Conservation (phyloP, 768 basidiomycete genomes). For the Auricularia heimuer region DNA sequence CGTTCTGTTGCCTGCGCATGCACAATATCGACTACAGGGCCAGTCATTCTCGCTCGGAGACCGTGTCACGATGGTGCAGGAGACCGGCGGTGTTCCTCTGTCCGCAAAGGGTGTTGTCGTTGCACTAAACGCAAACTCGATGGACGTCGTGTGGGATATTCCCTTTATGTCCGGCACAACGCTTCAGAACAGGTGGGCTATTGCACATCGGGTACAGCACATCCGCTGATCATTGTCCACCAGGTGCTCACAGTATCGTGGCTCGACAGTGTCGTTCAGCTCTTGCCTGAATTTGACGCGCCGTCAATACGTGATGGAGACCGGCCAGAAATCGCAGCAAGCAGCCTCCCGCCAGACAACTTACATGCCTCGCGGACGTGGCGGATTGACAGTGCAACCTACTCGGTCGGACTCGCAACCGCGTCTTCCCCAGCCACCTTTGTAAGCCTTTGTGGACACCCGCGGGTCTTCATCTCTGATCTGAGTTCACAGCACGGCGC, state of each 20-base stretch:
- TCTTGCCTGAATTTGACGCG: slow-evolving; percentile 82
- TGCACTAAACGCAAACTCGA: slow-evolving; percentile 72
- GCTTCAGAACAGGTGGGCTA: slow-evolving; percentile 62
- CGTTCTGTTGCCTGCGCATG: slow-evolving; percentile 86
- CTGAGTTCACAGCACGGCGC: slow-evolving; percentile 22
- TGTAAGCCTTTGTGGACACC: slow-evolving; percentile 1
- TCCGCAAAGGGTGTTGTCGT: slow-evolving; percentile 90
- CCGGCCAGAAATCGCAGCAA: slow-evolving; percentile 47
- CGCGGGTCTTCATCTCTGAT: slow-evolving; percentile 13
- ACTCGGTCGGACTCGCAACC: slow-evolving; percentile 1
- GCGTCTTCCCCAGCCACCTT: not conserved
- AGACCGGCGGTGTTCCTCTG: slow-evolving; percentile 86
- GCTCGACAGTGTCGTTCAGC: slow-evolving; percentile 77
- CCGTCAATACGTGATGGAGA: slow-evolving; percentile 76
- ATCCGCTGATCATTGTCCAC: not conserved
- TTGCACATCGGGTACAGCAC: not conserved
- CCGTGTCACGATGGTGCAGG: slow-evolving; percentile 91
- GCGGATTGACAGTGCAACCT: slow-evolving; percentile 33
- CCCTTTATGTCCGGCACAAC: slow-evolving; percentile 91
- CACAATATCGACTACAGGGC: slow-evolving; percentile 79
- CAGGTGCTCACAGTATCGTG: slow-evolving; percentile 89
- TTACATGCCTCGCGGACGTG: slow-evolving; percentile 52
- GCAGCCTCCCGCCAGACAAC: slow-evolving; percentile 31
- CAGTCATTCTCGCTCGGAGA: slow-evolving; percentile 86
- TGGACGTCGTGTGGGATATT: slow-evolving; percentile 96